Evolutionary conservation across 352 stramenopile species (phyloP).

Genomic region (Lagenidium sp.): DNA sequence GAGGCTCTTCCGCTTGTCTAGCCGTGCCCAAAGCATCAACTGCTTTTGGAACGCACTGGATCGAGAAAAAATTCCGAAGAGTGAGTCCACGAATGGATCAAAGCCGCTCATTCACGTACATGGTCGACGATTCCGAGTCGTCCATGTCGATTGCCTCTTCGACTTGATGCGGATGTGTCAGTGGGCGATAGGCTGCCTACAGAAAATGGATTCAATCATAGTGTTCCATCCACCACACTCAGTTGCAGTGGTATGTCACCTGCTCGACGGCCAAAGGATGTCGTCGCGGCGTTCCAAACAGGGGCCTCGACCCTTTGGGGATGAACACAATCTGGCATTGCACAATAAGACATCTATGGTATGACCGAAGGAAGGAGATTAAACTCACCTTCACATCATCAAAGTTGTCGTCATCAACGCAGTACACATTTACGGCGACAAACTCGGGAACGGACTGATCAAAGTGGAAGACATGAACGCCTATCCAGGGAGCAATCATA

Average conservation of each 20-base stretch:
- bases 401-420: conserved; percentile 74
- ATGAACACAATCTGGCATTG: conserved; percentile 69
- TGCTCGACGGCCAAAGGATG: conserved; percentile 29
- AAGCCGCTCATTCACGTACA: conserved; percentile 23
- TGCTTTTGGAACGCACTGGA: conserved; percentile 65
- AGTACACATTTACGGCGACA: conserved; percentile 75
- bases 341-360: too few species aligned
- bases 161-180: conserved; percentile 31
- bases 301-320: conserved; percentile 50
- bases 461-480: conserved; percentile 83
- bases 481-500: conserved; percentile 15
- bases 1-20: conserved; percentile 44
- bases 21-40: conserved; percentile 63
- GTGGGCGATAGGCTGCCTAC: conserved; percentile 20
- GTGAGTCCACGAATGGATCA: conserved; percentile 4
- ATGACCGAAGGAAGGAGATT: too few species aligned
- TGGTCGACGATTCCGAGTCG: conserved; percentile 40
- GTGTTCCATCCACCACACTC: too few species aligned
- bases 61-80: not conserved
- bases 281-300: conserved; percentile 46
- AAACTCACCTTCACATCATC: conserved; percentile 60
- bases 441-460: conserved; percentile 58
- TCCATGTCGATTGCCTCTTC: too few species aligned
- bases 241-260: conserved; percentile 11
- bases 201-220: not conserved